Conservation (phyloP, 257 asterid genomes). For the Primulina tabacum region DNA sequence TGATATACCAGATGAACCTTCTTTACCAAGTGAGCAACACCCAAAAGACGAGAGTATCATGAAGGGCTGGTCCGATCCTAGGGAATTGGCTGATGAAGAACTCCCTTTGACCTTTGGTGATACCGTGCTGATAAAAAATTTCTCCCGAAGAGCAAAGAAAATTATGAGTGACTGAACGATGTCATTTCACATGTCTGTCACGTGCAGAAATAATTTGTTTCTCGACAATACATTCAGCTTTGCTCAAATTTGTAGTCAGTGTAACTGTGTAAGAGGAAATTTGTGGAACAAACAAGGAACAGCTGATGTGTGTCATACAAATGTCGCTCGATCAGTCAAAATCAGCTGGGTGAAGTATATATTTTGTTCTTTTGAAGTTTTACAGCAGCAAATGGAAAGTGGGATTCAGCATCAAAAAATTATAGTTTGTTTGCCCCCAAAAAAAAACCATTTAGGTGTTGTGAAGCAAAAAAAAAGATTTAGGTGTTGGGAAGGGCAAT, state of each 20-base stretch:
- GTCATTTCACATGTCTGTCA: neutral
- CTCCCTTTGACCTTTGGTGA: neutral
- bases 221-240: neutral
- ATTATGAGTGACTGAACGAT: neutral
- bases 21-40: neutral
- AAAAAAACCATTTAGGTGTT: neutral
- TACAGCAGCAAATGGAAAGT: neutral
- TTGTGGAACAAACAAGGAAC: too few species aligned
- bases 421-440: neutral
- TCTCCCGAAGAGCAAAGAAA: neutral
- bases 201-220: neutral
- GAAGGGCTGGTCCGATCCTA: neutral
- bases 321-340: neutral
- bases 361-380: neutral
- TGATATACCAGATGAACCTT: slow-evolving; percentile 64
- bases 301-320: too few species aligned
- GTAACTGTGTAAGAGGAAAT: too few species aligned
- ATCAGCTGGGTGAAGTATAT: neutral
- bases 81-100: neutral
- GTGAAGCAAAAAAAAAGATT: neutral
- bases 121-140: neutral
- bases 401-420: neutral
- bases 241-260: neutral
- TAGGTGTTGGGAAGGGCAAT: neutral
- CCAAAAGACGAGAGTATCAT: neutral